Percentiles rank a stretch among this genome's conserved stretches.
phyloP scores from a whole-genome alignment of 352 stramenopile species.

The Phytophthora fragariae region DNA sequence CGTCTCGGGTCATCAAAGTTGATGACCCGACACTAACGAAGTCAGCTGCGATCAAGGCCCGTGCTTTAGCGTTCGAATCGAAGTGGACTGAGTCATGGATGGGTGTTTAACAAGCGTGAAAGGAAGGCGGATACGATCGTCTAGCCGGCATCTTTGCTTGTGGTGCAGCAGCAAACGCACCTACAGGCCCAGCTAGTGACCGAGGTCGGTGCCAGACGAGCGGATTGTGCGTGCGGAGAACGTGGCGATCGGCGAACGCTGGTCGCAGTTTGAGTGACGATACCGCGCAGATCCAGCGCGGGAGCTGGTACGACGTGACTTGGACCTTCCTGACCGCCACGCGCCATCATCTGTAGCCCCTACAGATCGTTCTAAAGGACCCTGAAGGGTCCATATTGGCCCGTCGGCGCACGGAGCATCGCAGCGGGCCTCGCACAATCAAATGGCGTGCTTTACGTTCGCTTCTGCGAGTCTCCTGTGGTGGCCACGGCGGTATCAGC shows the following conservation, averaged over 20 bases:
- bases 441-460: not conserved
- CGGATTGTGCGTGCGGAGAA: not conserved
- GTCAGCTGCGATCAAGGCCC: not conserved
- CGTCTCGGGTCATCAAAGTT: constrained; percentile 31
- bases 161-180: not conserved
- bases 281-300: not conserved
- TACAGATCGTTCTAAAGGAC: constrained; percentile 24
- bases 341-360: constrained; percentile 20
- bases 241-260: not conserved
- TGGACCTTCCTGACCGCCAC: not conserved
- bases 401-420: not conserved
- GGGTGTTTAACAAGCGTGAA: constrained; percentile 3
- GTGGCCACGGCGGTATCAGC: constrained; percentile 1
- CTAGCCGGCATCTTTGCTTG: not conserved
- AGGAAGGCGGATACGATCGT: not conserved
- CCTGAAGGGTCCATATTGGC: constrained; percentile 12
- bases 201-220: not conserved
- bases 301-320: not conserved
- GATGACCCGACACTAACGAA: constrained; percentile 22
- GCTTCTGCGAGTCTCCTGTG: constrained; percentile 25
- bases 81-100: constrained; percentile 8
- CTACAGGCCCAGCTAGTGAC: not conserved
- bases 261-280: constrained; percentile 2
- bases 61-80: constrained; percentile 21
- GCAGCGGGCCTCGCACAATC: constrained; percentile 20